Evolutionary conservation across 2,329 filamentous ascomycete species (phyloP), one percentile per base, ranked within the genome.

Genomic region (Cordyceps militaris): DNA sequence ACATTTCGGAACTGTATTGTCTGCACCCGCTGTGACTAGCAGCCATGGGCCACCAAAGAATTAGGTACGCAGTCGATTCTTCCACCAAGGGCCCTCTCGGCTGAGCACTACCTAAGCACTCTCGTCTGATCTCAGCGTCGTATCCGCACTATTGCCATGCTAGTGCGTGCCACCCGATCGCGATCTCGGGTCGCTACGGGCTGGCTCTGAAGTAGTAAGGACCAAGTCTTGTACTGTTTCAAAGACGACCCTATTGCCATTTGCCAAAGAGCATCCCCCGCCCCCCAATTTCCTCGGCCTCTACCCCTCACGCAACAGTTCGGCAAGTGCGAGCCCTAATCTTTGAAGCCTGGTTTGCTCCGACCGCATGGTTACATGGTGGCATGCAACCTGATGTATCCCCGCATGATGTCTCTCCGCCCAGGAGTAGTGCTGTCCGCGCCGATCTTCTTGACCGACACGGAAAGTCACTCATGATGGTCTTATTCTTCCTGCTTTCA

Each of bases 321-420:
- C 42, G 40, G 13, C n/a, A 23, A 10, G 30, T 38, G 28, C 19
- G 32, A 48, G 32, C 43, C 44, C 53, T 47, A 47, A n/a, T 26
- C 16, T 21, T 10, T 8, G 34, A 40, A 50, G 38, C 30, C 32
- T n/a, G 26, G 30, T 44, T 23, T 48, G 40, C 53, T 23, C 55
- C 28, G 19, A 57, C 46, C 40, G 19, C 36, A 43, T n/a, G 13
- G 55, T 57, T 57, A 36, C 55, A 57, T 57, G 38, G 38, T 32
- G 46, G 46, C 13, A 51, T 50, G 38, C 44, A 11, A 57, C 55
- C 36, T 36, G 23, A 38, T 21, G 23, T 19, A 50, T 51, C 55
- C 47, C 55, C 55, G 55, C 55, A 57, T 57, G 55, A 43, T 38
- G 21, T 43, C 55, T 40, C 54, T 32, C 11, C 46, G 44, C 53